A percentile compares a stretch with the other conserved stretches of the same genome.
phyloP scores from a whole-genome alignment of 495 filamentous ascomycete species.

The Podospora pseudocomata region DNA sequence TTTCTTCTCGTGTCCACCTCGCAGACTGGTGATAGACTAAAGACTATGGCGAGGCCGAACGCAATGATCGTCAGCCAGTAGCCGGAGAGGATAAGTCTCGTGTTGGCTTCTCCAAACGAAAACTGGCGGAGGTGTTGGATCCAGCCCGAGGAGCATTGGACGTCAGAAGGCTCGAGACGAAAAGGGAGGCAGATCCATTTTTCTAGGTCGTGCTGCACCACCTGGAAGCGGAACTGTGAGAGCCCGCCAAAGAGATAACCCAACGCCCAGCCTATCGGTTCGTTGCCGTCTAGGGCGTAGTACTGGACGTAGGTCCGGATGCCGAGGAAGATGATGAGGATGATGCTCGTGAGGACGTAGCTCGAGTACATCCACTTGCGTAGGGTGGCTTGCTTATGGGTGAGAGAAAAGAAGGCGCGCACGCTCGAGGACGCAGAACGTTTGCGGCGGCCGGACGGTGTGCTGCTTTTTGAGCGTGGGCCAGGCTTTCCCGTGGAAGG shows the following conservation, averaged over 20 bases:
- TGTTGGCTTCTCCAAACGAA: conserved; percentile 70
- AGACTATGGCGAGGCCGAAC: conserved; percentile 67
- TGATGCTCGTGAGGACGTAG: conserved; percentile 67
- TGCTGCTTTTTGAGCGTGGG: conserved; percentile 43
- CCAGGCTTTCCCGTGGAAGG: conserved; percentile 35
- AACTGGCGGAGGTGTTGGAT: conserved; percentile 54
- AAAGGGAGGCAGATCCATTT: conserved; percentile 72
- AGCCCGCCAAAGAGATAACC: conserved; percentile 86
- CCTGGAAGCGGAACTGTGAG: conserved; percentile 59
- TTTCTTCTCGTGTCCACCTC: conserved; percentile 98
- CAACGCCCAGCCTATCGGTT: conserved; percentile 89
- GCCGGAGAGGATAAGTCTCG: conserved; percentile 68
- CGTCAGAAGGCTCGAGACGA: conserved; percentile 28
- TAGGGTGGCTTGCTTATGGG: conserved; percentile 65
- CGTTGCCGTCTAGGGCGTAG: conserved; percentile 63
- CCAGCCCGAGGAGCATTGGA: conserved; percentile 50
- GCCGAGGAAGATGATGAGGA: conserved; percentile 61
- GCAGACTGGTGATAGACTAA: conserved; percentile 62
- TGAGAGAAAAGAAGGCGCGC: conserved; percentile 75
- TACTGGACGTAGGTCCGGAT: conserved; percentile 65
- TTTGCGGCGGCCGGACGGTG: conserved; percentile 63
- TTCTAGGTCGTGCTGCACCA: conserved; percentile 61
- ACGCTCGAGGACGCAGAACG: conserved; percentile 61
- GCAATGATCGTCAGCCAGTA: conserved; percentile 70
- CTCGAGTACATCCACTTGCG: conserved; percentile 81